Percentiles rank a stretch among this genome's conserved stretches.
These are phyloP conservation scores for Penicillium sp. DNA, from an alignment of 2,329 filamentous ascomycete genomes.

Conservation along the genomic window DNA sequence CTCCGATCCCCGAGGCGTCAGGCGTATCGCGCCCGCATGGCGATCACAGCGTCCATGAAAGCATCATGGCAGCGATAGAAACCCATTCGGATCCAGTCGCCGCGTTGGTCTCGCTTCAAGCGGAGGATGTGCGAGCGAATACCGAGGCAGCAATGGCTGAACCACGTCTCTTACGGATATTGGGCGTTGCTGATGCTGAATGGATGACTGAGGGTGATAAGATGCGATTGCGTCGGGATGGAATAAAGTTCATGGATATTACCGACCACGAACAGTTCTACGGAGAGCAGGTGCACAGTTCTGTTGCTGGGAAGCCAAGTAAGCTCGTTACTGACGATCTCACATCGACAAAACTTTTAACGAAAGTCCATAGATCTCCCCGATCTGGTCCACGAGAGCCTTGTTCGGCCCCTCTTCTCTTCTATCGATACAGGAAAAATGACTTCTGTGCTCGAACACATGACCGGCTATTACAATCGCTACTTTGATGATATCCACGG, in stretches of 20 bases:
- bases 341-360: too few species aligned
- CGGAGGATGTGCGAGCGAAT: neutral
- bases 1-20: neutral
- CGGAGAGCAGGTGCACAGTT: slow-evolving; percentile 4
- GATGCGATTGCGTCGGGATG: slow-evolving; percentile 10
- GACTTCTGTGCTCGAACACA: slow-evolving; percentile 9
- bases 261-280: slow-evolving; percentile 16
- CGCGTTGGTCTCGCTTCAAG: slow-evolving; percentile 1
- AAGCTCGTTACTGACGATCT: too few species aligned
- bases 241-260: slow-evolving; percentile 15
- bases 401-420: slow-evolving; percentile 12
- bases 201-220: slow-evolving; percentile 19
- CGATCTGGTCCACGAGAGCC: slow-evolving; percentile 9
- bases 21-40: neutral
- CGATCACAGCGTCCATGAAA: slow-evolving; percentile 5
- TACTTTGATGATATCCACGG: slow-evolving; percentile 13
- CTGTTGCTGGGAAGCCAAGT: slow-evolving; percentile 7
- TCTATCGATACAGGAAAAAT: slow-evolving; percentile 7
- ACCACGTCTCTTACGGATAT: slow-evolving; percentile 8
- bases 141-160: neutral
- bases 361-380: slow-evolving; percentile 3
- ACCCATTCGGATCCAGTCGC: slow-evolving; percentile 9
- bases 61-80: slow-evolving; percentile 5
- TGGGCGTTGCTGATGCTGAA: neutral
- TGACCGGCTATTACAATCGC: slow-evolving; percentile 15